Base-by-base conservation (phyloP, 169 alveolate genomes). In the Condylostoma magnum region DNA sequence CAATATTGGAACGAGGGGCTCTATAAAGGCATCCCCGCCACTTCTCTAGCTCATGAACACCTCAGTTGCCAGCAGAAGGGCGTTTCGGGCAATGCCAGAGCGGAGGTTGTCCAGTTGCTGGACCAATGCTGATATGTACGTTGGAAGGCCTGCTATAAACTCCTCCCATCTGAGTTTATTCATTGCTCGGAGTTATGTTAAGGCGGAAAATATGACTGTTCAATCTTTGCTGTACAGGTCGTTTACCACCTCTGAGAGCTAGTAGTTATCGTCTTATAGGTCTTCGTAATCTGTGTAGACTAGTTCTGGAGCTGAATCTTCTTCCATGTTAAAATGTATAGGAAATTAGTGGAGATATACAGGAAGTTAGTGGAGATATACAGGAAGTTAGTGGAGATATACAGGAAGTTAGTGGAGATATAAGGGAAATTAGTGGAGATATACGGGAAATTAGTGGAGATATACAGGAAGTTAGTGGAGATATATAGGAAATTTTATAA, bases 81-180 rank as follows among this genome's bases (percentile, higher is more conserved):
- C 25, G 44, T 51, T n/a, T 51, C 25, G n/a, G 15, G 36, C 10
- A 18, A 51, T 18, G 15, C 33, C 10, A 51, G 60, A 51, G n/a
- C 60, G 15, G 15, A 51, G n/a, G 10, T 25, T 20, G 25, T 51
- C 60, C 36, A 51, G n/a, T 33, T 20, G 31, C 60, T 51, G 37
- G 6, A 51, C 15, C 25, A 51, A 25, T 10, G 18, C n/a, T 12
- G n/a, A 18, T 12, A 33, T 10, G 15, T 12, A n/a, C 2, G 18
- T n/a, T 1, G 60, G 36, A 25, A 25, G 25, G 31, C 12, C 15
- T n/a, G 10, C 36, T n/a, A n/a, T 20, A n/a, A 51, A 51, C 12
- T 51, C 60, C n/a, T n/a, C 33, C 60, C 60, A 51, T 25, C 60
- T 51, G 25, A n/a, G 25, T 51, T 51, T 51, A 22, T 51, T 51